Conservation (phyloP, 164 flowering plant genomes). For the Kalanchoe fedtschenkoi region DNA sequence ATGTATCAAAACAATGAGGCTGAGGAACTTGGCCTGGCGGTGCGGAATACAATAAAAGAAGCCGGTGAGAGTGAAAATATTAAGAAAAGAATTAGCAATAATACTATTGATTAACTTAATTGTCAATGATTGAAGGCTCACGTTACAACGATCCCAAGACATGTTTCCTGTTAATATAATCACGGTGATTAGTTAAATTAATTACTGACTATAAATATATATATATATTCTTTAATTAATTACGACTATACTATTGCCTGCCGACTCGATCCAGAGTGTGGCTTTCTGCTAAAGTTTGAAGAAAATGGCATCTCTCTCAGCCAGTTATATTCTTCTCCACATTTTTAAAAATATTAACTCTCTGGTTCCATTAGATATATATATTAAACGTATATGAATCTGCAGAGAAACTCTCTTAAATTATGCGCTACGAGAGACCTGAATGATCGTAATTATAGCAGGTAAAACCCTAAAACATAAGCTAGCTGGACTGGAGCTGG, state of each 20-base stretch:
- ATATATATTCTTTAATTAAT: neutral
- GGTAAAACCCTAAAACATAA: too few relatives aligned
- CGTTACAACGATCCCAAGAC: slow-evolving; percentile 4
- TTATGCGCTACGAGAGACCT: too few relatives aligned
- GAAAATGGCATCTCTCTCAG: neutral
- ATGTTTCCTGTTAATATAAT: neutral
- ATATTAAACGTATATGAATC: too few relatives aligned
- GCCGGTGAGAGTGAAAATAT: neutral
- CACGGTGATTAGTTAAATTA: too few relatives aligned
- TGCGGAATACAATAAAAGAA: neutral
- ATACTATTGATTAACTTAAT: neutral
- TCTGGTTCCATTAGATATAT: too few relatives aligned
- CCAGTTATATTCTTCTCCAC: neutral
- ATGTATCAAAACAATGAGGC: neutral
- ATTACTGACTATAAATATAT: neutral
- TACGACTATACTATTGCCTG: neutral
- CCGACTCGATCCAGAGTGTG: slow-evolving; percentile 5
- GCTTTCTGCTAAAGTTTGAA: neutral
- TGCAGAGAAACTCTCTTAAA: too few relatives aligned
- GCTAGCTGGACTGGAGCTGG: too few relatives aligned
- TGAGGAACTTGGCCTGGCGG: neutral
- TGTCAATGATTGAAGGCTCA: slow-evolving; percentile 4
- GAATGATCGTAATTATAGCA: too few relatives aligned
- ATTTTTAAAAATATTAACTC: too few relatives aligned
- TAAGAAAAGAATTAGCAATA: neutral